Conservation (phyloP, 2,329 filamentous ascomycete genomes). For the Arthrobotrys musiformis region DNA sequence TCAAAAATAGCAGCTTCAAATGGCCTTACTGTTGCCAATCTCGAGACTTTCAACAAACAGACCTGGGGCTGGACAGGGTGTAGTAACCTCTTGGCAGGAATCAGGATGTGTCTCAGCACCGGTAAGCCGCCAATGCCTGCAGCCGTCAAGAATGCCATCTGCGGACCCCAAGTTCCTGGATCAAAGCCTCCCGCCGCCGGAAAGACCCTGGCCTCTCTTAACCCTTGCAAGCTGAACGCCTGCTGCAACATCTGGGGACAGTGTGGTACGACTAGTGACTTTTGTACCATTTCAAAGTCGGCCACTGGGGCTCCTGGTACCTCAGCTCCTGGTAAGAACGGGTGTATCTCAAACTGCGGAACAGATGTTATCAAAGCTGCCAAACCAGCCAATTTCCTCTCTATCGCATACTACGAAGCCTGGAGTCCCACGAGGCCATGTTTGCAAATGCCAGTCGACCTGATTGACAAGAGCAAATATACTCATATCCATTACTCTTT, state of each 20-base stretch:
- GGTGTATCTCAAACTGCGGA: constrained; percentile 58
- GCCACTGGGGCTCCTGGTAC: constrained; percentile 59
- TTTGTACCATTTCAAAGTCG: constrained; percentile 63
- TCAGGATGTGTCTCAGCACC: constrained; percentile 62
- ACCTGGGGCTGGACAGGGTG: constrained; percentile 64
- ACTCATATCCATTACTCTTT: constrained; percentile 60
- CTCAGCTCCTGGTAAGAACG: constrained; percentile 52
- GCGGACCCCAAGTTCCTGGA: constrained; percentile 61
- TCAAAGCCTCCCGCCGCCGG: constrained; percentile 58
- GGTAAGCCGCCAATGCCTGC: constrained; percentile 62
- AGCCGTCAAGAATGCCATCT: constrained; percentile 60
- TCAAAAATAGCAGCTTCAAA: constrained; percentile 58
- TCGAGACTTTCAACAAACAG: constrained; percentile 61
- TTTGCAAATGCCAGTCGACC: constrained; percentile 46
- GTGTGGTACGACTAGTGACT: constrained; percentile 65
- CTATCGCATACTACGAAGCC: constrained; percentile 57
- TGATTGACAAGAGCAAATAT: constrained; percentile 49
- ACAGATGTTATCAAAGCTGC: constrained; percentile 26
- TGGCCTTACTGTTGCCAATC: constrained; percentile 53
- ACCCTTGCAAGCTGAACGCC: constrained; percentile 62
- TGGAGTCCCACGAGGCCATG: constrained; percentile 48
- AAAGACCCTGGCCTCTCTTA: constrained; percentile 57
- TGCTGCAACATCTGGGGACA: constrained; percentile 65
- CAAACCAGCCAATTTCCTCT: constrained; percentile 12
- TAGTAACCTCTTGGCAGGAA: constrained; percentile 57